Base-by-base conservation (phyloP, 2,329 filamentous ascomycete genomes). In the Trichoderma lentiforme region DNA sequence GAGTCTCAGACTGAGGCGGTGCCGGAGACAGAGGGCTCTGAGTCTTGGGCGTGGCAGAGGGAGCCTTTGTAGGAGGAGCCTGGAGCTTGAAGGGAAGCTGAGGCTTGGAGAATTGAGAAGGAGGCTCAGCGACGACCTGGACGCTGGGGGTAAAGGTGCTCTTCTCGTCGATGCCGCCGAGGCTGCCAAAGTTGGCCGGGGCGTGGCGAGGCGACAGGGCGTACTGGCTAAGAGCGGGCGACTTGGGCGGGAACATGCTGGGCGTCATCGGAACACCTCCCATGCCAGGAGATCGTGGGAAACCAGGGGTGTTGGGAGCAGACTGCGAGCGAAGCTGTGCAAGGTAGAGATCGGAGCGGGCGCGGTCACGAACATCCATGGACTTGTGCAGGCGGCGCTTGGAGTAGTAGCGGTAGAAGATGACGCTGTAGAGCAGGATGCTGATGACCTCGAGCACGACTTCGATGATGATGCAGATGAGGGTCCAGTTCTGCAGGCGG, bases 391-490 rank as follows among this genome's bases (percentile, higher is more conserved):
- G 93, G 81, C 93, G 92, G 81, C 94, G 92, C 88, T 98, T 99
- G 76, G 93, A 94, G 89, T 95, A 97, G 88, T 97, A 97, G 77
- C 96, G 93, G 87, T 97, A 98, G 86, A 98, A 98, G 81, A 98
- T 91, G 79, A 98, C 88, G 79, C 89, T 94, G 87, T 99, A 99
- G 78, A 99, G 93, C 69, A 90, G 86, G 81, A 99, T 97, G 79
- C 93, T 94, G 79, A 98, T 92, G 76, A 93, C 89, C 80, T 98
- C 96, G 77, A 99, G 88, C 73, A 98, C 93, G 76, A 99, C 88
- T 83, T 99, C 96, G 81, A 99, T 98, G 80, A 99, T 92, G 83
- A 95, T 95, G 88, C 96, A 99, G 80, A 99, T 92, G 74, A 99
- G 87, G 53, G 92, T 89, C 96, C 96, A 99, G 84, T 97, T 96